phyloP scores from a whole-genome alignment of 257 asterid genomes.

The Solanum infundibuliforme region DNA sequence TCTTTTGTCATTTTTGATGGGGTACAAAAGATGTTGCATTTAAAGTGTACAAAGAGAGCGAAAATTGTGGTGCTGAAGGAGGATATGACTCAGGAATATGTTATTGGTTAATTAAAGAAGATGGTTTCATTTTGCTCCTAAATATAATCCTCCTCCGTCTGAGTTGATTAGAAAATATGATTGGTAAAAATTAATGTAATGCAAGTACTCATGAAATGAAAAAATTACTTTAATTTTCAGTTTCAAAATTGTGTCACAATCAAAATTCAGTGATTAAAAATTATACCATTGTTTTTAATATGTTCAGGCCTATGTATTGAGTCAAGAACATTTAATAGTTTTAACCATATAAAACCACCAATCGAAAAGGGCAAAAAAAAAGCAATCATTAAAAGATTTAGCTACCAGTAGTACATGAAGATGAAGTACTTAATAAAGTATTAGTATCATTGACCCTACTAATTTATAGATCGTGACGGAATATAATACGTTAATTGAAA shows the following conservation, averaged over 20 bases:
- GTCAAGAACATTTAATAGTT: neutral
- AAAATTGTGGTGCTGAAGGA: neutral
- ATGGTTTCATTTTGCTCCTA: neutral
- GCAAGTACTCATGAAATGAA: neutral
- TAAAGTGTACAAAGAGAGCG: neutral
- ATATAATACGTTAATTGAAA: too few species aligned
- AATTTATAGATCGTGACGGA: too few species aligned
- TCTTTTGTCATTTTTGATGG: neutral
- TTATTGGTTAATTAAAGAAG: neutral
- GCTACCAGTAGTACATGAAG: too few species aligned
- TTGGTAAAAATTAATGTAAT: neutral
- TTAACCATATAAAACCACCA: too few species aligned
- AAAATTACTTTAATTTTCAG: too few species aligned
- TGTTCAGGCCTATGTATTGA: neutral
- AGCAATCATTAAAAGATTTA: neutral
- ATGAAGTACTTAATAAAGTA: too few species aligned
- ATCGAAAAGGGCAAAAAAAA: too few species aligned
- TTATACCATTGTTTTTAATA: too few species aligned
- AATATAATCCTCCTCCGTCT: neutral
- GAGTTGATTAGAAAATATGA: neutral
- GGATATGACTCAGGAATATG: neutral
- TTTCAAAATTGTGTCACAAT: too few species aligned
- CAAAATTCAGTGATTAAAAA: too few species aligned
- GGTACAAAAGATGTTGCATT: neutral
- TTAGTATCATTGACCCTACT: too few species aligned